These are phyloP conservation scores for Xylariaceae sp. DNA, from an alignment of 2,329 filamentous ascomycete species.

Conservation along the genomic window DNA sequence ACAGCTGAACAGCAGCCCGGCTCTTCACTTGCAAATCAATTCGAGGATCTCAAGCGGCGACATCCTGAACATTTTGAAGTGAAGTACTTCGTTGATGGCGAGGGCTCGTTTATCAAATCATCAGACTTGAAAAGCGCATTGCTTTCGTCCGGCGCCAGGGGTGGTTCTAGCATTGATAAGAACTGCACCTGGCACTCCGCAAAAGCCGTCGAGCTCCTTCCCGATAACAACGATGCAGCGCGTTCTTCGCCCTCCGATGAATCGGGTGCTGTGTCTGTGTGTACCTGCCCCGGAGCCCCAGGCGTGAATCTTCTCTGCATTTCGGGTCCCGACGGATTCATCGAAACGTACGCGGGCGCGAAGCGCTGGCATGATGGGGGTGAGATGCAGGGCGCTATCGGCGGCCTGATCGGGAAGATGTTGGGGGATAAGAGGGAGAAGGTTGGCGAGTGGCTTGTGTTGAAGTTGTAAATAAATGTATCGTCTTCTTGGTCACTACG, in stretches of 20 bases:
- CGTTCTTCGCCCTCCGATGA: constrained; percentile 13
- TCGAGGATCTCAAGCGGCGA: constrained; percentile 56
- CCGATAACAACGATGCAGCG: constrained; percentile 27
- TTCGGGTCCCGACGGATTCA: constrained; percentile 87
- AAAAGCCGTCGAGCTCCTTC: constrained; percentile 19
- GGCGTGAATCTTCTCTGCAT: constrained; percentile 69
- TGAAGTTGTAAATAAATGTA: constrained; percentile 44
- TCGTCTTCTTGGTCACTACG: too few relatives aligned
- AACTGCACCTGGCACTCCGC: constrained; percentile 30
- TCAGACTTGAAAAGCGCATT: constrained; percentile 41
- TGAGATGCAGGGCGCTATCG: constrained; percentile 69
- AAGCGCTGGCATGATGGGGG: constrained; percentile 69
- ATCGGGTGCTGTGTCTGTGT: constrained; percentile 18
- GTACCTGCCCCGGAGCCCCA: constrained; percentile 25
- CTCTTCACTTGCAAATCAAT: constrained; percentile 38
- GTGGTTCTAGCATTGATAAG: background rate
- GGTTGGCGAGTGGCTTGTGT: constrained; percentile 44
- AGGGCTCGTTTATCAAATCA: constrained; percentile 60
- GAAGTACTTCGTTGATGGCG: constrained; percentile 77
- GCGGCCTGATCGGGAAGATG: constrained; percentile 61
- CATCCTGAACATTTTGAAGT: constrained; percentile 56
- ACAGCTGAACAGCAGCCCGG: constrained; percentile 6
- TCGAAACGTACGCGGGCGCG: constrained; percentile 71
- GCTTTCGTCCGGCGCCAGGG: constrained; percentile 12
- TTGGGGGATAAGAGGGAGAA: constrained; percentile 38